A percentile compares a stretch with the other conserved stretches of the same genome.
phyloP scores from a whole-genome alignment of 2,329 filamentous ascomycete species.

The Emergomyces orientalis region DNA sequence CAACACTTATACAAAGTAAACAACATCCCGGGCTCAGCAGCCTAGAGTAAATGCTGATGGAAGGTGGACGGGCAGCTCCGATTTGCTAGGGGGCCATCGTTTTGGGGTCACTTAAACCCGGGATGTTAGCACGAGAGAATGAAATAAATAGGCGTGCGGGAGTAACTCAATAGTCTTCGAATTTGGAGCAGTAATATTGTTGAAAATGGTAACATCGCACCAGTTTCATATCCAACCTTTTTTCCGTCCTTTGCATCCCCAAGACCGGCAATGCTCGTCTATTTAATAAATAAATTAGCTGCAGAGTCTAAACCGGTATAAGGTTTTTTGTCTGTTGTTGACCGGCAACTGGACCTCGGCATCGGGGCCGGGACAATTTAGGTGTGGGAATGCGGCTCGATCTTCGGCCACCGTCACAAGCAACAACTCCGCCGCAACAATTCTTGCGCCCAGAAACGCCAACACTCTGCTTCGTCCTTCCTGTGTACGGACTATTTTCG shows the following conservation, averaged over 20 bases:
- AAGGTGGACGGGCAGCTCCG: neutral
- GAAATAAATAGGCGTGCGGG: neutral
- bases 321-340: neutral
- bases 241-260: neutral
- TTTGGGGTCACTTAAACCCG: neutral
- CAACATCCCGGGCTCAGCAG: neutral
- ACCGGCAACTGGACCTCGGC: constrained; percentile 25
- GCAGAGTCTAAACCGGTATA: neutral
- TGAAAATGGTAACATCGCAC: neutral
- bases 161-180: neutral
- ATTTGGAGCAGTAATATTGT: neutral
- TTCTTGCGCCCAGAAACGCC: neutral
- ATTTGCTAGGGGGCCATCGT: neutral
- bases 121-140: neutral
- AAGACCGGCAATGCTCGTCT: neutral
- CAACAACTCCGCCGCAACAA: neutral
- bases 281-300: neutral
- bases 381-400: neutral
- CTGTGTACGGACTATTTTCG: neutral
- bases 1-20: neutral
- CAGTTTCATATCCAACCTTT: neutral
- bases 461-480: neutral
- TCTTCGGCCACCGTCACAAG: constrained; percentile 15
- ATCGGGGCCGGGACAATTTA: constrained; percentile 25
- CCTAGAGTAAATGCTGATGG: neutral